A percentile compares a stretch with the other conserved stretches of the same genome.
Evolutionary conservation across 345 rosid genomes (phyloP).

Genomic region (Citrus inodora): DNA sequence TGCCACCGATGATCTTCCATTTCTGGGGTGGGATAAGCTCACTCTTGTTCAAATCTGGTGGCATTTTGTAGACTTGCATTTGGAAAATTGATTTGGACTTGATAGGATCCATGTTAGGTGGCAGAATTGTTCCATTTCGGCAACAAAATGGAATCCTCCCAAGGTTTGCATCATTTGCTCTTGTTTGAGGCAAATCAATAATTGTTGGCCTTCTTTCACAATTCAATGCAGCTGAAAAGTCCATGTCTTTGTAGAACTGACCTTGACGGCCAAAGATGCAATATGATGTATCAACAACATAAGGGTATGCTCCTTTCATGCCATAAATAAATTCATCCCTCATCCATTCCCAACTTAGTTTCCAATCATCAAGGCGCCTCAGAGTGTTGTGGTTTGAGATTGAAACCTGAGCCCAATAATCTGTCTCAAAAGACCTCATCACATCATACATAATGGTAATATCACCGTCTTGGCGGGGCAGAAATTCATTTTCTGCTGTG

Average conservation of each 20-base stretch:
- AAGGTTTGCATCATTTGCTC: slow-evolving; percentile 55
- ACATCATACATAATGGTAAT: slow-evolving; percentile 92
- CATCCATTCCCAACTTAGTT: slow-evolving; percentile 90
- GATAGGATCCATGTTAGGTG: slow-evolving; percentile 66
- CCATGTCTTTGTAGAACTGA: slow-evolving; percentile 38
- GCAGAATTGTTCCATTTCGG: slow-evolving; percentile 82
- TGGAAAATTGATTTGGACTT: slow-evolving; percentile 76
- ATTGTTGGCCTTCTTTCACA: slow-evolving; percentile 81
- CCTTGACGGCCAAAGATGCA: slow-evolving; percentile 79
- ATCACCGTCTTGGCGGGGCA: slow-evolving; percentile 73
- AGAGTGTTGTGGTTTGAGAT: slow-evolving; percentile 79
- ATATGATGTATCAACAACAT: slow-evolving; percentile 60
- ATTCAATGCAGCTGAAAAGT: slow-evolving; percentile 67
- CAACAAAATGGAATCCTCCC: slow-evolving; percentile 78
- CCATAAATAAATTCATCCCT: slow-evolving; percentile 64
- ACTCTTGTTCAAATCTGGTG: slow-evolving; percentile 71
- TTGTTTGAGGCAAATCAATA: slow-evolving; percentile 79
- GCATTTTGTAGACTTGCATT: slow-evolving; percentile 88
- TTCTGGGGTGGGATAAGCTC: slow-evolving; percentile 68
- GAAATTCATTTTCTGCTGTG: slow-evolving; percentile 50
- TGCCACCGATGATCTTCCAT: slow-evolving; percentile 65
- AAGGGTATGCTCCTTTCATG: slow-evolving; percentile 92
- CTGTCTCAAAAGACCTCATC: slow-evolving; percentile 55
- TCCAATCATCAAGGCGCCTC: slow-evolving; percentile 95
- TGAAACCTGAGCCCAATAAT: slow-evolving; percentile 76